These are phyloP conservation scores for Talaromyces pinophilus DNA, from an alignment of 2,329 filamentous ascomycete species.

Conservation along the genomic window DNA sequence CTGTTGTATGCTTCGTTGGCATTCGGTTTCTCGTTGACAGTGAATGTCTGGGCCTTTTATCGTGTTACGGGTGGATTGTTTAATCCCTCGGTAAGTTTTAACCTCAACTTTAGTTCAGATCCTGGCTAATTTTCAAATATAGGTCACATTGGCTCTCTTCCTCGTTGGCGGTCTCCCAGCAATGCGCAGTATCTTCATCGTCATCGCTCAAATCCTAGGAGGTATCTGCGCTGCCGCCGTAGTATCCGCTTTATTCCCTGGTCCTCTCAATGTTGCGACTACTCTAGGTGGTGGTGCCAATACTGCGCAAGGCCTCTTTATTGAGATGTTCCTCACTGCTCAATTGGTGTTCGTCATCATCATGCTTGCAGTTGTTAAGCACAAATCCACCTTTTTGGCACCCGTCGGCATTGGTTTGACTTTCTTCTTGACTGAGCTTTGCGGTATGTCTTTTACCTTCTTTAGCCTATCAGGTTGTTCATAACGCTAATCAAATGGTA, in stretches of 20 bases:
- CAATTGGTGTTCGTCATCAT: conserved; percentile 66
- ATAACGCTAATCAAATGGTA: background rate
- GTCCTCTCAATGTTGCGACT: conserved; percentile 58
- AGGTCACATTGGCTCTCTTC: conserved; percentile 62
- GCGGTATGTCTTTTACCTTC: conserved; percentile 36
- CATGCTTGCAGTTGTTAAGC: conserved; percentile 73
- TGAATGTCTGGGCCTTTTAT: conserved; percentile 59
- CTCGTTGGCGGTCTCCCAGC: conserved; percentile 60
- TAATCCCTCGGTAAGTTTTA: conserved; percentile 48
- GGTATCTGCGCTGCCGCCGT: conserved; percentile 62
- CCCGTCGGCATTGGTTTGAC: conserved; percentile 71
- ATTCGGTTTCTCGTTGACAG: conserved; percentile 52
- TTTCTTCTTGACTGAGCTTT: conserved; percentile 63
- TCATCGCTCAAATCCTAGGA: conserved; percentile 60
- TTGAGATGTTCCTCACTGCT: conserved; percentile 67
- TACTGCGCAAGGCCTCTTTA: conserved; percentile 62
- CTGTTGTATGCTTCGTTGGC: conserved; percentile 48
- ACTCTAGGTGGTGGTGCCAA: conserved; percentile 55
- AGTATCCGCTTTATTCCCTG: conserved; percentile 60
- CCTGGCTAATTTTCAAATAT: background rate
- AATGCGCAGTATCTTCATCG: conserved; percentile 54
- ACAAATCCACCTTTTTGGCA: conserved; percentile 69
- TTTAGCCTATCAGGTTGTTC: background rate
- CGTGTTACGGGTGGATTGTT: conserved; percentile 55
- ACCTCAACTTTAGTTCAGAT: background rate